Percentiles rank a stretch among this genome's conserved stretches.
phyloP scores from a whole-genome alignment of 192 early-diverging fungal species.

The Rhizophagus sp. region DNA sequence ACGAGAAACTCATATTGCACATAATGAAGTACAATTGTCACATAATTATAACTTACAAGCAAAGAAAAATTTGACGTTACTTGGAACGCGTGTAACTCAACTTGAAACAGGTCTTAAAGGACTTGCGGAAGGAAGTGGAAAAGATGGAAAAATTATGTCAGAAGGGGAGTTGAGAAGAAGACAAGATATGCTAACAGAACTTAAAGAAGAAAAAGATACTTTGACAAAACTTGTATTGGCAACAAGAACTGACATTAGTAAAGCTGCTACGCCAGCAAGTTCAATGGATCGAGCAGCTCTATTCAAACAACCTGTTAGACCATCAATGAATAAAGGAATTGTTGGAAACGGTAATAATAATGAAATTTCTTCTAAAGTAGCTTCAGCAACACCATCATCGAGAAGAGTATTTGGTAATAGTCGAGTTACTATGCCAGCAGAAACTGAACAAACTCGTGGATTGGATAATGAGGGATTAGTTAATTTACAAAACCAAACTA shows the following conservation, averaged over 20 bases:
- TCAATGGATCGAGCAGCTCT: conserved; percentile 48
- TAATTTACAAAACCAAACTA: conserved; percentile 71
- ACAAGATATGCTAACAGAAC: conserved; percentile 72
- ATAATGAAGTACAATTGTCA: conserved; percentile 73
- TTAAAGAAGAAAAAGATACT: conserved; percentile 70
- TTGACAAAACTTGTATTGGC: conserved; percentile 61
- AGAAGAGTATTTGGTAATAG: conserved; percentile 75
- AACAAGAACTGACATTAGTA: conserved; percentile 47
- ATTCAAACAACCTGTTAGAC: conserved; percentile 33
- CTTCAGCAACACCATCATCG: conserved; percentile 19
- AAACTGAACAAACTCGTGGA: conserved; percentile 78
- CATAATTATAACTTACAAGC: conserved; percentile 81
- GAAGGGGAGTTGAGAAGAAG: conserved; percentile 76
- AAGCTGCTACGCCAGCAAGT: conserved; percentile 39
- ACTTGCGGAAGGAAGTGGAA: conserved; percentile 49
- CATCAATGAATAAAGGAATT: conserved; percentile 9
- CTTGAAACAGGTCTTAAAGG: conserved; percentile 57
- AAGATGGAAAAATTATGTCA: conserved; percentile 55
- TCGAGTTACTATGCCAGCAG: conserved; percentile 51
- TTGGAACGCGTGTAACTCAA: conserved; percentile 48
- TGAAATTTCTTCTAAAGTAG: not conserved
- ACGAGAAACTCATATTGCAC: conserved; percentile 70
- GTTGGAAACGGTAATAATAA: conserved; percentile 20
- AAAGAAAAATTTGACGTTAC: conserved; percentile 61
- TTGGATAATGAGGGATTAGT: conserved; percentile 77